Evolutionary conservation across 2,329 filamentous ascomycete genomes (phyloP).

Genomic region (Leptographium procerum): DNA sequence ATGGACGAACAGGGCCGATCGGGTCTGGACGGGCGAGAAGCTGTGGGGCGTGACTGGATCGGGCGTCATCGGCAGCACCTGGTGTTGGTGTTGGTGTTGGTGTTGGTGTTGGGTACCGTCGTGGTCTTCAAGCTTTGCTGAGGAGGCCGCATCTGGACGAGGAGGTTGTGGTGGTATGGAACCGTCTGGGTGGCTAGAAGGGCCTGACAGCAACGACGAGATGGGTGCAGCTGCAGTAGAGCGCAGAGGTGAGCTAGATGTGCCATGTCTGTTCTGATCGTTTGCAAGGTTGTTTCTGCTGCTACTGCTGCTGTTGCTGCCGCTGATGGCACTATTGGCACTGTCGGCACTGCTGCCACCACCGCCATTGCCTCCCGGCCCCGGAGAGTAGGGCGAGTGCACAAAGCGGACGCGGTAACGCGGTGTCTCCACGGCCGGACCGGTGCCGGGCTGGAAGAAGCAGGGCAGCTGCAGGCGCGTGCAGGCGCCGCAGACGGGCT

Average conservation of each 20-base stretch:
- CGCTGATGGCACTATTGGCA: not conserved
- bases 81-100: too few species aligned
- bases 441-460: slow-evolving; percentile 9
- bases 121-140: not conserved
- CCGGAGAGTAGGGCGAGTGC: not conserved
- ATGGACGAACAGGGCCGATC: not conserved
- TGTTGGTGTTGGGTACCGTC: not conserved
- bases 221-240: not conserved
- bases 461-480: slow-evolving; percentile 13
- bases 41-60: not conserved
- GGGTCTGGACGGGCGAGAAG: not conserved
- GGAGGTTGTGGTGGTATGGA: not conserved
- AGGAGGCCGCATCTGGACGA: not conserved
- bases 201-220: not conserved
- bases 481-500: slow-evolving; percentile 15
- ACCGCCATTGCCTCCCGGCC: not conserved
- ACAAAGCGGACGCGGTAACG: slow-evolving; percentile 5
- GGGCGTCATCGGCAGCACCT: not conserved
- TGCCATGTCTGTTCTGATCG: not conserved
- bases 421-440: not conserved
- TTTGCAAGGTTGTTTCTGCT: not conserved
- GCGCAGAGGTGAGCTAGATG: not conserved
- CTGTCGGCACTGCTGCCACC: not conserved
- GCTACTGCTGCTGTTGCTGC: not conserved
- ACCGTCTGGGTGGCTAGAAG: not conserved